These are phyloP conservation scores for Xylaria sp. DNA, from an alignment of 2,329 filamentous ascomycete species.

Conservation along the genomic window DNA sequence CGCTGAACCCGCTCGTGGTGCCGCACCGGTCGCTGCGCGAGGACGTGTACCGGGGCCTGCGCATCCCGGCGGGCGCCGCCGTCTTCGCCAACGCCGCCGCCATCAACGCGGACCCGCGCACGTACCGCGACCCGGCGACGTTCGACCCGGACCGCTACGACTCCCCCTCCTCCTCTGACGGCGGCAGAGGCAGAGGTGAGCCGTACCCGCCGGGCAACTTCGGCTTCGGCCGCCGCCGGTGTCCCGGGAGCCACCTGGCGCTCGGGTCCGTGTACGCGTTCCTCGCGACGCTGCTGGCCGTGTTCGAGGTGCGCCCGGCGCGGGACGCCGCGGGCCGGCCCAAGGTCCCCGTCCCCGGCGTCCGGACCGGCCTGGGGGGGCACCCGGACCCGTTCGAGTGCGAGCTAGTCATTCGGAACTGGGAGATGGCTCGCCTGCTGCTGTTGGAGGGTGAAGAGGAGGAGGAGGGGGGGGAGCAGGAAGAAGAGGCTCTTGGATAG, in stretches of 20 bases:
- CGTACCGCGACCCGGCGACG: slow-evolving; percentile 45
- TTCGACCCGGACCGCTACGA: slow-evolving; percentile 52
- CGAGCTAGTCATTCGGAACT: slow-evolving; percentile 8
- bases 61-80: slow-evolving; percentile 47
- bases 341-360: slow-evolving; percentile 14
- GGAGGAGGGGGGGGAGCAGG: too few species aligned
- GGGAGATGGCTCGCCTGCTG: slow-evolving; percentile 13
- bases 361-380: slow-evolving; percentile 18
- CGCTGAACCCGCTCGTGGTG: slow-evolving; percentile 51
- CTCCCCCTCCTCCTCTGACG: slow-evolving; percentile 44
- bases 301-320: slow-evolving; percentile 39
- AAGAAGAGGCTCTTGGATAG: too few species aligned
- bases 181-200: slow-evolving; percentile 25
- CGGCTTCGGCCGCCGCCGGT: slow-evolving; percentile 56
- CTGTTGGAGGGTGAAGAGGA: neutral
- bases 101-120: slow-evolving; percentile 46
- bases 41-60: slow-evolving; percentile 49
- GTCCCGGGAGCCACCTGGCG: slow-evolving; percentile 54
- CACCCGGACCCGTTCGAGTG: slow-evolving; percentile 18
- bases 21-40: slow-evolving; percentile 58
- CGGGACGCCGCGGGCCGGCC: slow-evolving; percentile 38
- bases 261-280: slow-evolving; percentile 47
- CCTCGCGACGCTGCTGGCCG: slow-evolving; percentile 44
- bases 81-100: slow-evolving; percentile 48
- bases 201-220: slow-evolving; percentile 52